These are phyloP conservation scores for Massarina eburnea DNA, from an alignment of 2,329 filamentous ascomycete species.

Conservation along the genomic window DNA sequence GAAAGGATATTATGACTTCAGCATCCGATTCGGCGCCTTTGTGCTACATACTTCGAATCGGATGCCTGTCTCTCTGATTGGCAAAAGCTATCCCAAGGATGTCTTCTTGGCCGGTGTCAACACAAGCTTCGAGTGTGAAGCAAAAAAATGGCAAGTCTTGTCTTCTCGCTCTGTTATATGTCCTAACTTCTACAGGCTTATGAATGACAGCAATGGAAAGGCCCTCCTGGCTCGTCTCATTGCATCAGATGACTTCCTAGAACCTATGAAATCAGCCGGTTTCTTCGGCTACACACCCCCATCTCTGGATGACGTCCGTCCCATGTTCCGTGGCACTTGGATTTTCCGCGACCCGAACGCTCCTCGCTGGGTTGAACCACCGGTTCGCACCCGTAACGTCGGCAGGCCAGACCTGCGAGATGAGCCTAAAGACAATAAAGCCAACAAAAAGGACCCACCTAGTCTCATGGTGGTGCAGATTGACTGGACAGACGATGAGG, in stretches of 20 bases:
- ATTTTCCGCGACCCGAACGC: constrained; percentile 29
- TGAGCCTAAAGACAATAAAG: constrained; percentile 1
- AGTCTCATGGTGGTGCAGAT: constrained; percentile 28
- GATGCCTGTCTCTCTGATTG: constrained; percentile 13
- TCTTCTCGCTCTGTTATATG: not conserved
- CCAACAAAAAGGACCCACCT: not conserved
- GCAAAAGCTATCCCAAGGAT: constrained; percentile 13
- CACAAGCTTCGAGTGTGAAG: constrained; percentile 8
- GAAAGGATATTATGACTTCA: constrained; percentile 30
- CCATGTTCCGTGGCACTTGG: constrained; percentile 31
- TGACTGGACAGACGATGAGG: constrained; percentile 35
- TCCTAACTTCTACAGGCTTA: constrained; percentile 16
- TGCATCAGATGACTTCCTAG: constrained; percentile 19
- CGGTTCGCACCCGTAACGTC: constrained; percentile 9
- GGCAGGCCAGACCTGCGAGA: constrained; percentile 9
- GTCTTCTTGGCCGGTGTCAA: constrained; percentile 19
- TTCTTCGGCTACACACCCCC: constrained; percentile 20
- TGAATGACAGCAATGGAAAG: constrained; percentile 17
- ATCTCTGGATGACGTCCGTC: constrained; percentile 19
- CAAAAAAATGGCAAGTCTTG: constrained; percentile 27
- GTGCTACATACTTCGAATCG: constrained; percentile 16
- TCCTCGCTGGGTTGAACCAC: constrained; percentile 1
- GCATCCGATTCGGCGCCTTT: constrained; percentile 30
- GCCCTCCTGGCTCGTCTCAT: constrained; percentile 25
- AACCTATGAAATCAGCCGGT: constrained; percentile 21